Evolutionary conservation across 345 rosid species (phyloP).

Genomic region (Punica granatum): DNA sequence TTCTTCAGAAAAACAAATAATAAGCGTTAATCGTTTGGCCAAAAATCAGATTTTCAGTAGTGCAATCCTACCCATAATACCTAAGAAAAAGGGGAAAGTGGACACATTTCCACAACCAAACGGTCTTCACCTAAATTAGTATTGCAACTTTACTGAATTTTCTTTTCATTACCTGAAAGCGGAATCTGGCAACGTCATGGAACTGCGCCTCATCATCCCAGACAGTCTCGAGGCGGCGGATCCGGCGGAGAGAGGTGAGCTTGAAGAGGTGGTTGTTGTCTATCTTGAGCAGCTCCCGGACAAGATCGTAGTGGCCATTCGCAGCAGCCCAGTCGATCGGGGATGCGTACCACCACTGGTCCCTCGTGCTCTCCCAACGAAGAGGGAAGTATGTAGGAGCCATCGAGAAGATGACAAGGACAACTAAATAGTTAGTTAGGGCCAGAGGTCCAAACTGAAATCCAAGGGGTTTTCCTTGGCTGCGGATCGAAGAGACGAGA

Average conservation of each 20-base stretch:
- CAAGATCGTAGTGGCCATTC: constrained; percentile 82
- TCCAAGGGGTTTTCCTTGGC: not conserved
- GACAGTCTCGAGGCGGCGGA: constrained; percentile 90
- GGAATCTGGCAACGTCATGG: constrained; percentile 71
- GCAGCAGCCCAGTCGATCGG: constrained; percentile 97
- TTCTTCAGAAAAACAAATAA: not conserved
- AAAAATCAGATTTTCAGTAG: not conserved
- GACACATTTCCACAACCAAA: not conserved
- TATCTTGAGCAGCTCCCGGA: constrained; percentile 73
- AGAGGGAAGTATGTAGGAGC: constrained; percentile 77
- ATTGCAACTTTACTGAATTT: not conserved
- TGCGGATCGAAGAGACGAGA: not conserved
- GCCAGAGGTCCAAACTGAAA: not conserved
- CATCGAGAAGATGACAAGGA: constrained; percentile 15
- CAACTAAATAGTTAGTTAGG: not conserved
- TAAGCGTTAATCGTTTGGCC: not conserved
- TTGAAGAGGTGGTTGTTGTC: constrained; percentile 88
- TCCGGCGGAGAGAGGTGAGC: constrained; percentile 87
- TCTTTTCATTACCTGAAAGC: constrained; percentile 28
- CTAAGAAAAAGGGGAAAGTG: not conserved
- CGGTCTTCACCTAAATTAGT: not conserved
- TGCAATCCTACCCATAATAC: not conserved
- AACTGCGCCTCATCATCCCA: constrained; percentile 93
- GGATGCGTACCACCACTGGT: constrained; percentile 99
- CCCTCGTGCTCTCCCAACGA: constrained; percentile 98